A percentile compares a stretch with the other conserved stretches of the same genome.
These are phyloP conservation scores for Trametes versicolor DNA, from an alignment of 1,284 basidiomycete species.

Conservation along the genomic window DNA sequence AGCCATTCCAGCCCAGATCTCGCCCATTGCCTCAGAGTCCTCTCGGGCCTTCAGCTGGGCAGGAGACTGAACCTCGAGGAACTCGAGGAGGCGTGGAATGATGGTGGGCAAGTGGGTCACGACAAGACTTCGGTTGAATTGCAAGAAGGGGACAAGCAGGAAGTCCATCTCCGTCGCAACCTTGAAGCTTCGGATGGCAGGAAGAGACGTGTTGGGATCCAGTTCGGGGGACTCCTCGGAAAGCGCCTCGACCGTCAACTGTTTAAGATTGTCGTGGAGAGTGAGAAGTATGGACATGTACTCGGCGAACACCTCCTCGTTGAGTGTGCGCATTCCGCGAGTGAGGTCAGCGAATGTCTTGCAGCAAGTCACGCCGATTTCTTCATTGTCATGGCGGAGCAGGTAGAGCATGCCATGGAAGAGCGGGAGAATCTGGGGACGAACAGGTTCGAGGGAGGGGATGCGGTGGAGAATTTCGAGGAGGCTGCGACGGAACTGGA, in stretches of 20 bases:
- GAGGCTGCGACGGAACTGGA: constrained; percentile 86
- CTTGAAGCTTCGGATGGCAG: constrained; percentile 91
- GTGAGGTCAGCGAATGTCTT: constrained; percentile 92
- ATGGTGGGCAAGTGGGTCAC: constrained; percentile 79
- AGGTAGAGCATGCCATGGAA: constrained; percentile 85
- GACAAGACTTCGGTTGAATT: constrained; percentile 78
- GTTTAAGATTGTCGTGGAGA: constrained; percentile 81
- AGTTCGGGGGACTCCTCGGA: constrained; percentile 65
- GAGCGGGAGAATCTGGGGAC: constrained; percentile 75
- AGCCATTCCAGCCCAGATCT: constrained; percentile 90
- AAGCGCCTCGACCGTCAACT: constrained; percentile 82
- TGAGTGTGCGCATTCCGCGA: constrained; percentile 74
- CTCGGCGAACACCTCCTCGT: constrained; percentile 83
- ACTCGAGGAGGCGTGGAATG: constrained; percentile 80
- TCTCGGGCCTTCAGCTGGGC: constrained; percentile 88
- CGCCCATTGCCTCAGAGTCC: constrained; percentile 81
- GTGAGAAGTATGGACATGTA: constrained; percentile 85
- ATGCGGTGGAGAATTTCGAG: constrained; percentile 92
- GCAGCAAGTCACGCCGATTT: constrained; percentile 92
- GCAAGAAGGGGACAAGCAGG: constrained; percentile 92
- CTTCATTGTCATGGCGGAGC: constrained; percentile 94
- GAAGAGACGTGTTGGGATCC: constrained; percentile 67
- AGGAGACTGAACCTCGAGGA: constrained; percentile 84
- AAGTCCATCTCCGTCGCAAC: constrained; percentile 95
- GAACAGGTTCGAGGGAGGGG: constrained; percentile 83